Evolutionary conservation across 2,329 filamentous ascomycete genomes (phyloP).

Genomic region (Aspergillus carbonarius): DNA sequence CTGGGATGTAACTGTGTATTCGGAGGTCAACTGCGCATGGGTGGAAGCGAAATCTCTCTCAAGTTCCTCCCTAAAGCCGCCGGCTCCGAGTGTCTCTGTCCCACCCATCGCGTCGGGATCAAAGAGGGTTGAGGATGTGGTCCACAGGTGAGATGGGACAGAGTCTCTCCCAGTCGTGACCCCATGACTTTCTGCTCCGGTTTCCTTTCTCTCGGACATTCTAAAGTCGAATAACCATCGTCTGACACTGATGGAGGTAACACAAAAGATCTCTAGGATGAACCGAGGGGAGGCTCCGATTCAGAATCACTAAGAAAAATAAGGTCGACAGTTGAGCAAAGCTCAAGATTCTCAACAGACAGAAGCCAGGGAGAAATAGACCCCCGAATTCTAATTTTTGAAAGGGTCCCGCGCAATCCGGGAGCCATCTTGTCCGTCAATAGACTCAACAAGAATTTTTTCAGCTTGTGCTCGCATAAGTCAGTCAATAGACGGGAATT

Average conservation of each 20-base stretch:
- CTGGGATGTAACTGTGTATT: not conserved
- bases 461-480: not conserved
- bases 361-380: not conserved
- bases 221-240: not conserved
- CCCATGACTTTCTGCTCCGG: not conserved
- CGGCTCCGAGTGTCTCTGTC: not conserved
- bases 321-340: not conserved
- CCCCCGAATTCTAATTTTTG: not conserved
- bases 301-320: not conserved
- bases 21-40: not conserved
- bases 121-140: not conserved
- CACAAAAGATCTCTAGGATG: not conserved
- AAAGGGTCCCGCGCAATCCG: not conserved
- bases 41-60: not conserved
- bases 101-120: not conserved
- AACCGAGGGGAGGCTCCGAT: not conserved
- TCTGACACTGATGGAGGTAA: not conserved
- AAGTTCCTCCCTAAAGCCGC: not conserved
- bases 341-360: not conserved
- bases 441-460: not conserved
- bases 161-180: not conserved
- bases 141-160: not conserved
- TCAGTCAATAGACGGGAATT: not conserved
- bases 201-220: not conserved
- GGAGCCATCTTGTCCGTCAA: not conserved